Conservation (phyloP, 345 rosid species). For the Rhodamnia argentea region DNA sequence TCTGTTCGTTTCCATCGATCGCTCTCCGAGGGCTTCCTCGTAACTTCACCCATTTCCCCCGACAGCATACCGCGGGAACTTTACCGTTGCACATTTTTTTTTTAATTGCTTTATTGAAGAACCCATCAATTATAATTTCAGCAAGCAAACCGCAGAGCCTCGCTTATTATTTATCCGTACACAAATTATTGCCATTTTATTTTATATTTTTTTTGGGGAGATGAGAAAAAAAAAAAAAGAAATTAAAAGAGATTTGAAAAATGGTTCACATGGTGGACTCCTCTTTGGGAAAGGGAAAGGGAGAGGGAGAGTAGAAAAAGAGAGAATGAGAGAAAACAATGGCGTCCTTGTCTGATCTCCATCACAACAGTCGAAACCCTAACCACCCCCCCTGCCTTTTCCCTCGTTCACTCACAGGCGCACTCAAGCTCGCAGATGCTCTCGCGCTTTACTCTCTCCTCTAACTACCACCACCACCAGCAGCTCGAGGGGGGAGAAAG, state of each 20-base stretch:
- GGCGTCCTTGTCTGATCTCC: background rate
- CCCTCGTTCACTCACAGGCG: background rate
- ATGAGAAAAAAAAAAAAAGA: background rate
- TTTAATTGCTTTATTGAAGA: background rate
- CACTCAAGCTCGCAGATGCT: background rate
- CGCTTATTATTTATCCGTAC: background rate
- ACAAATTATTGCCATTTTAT: background rate
- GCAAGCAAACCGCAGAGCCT: background rate
- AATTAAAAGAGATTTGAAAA: background rate
- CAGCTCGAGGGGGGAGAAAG: background rate
- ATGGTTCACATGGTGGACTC: background rate
- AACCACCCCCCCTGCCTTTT: background rate
- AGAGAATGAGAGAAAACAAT: background rate
- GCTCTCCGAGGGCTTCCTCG: background rate
- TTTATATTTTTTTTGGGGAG: background rate
- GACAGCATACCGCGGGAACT: background rate
- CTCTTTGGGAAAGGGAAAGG: background rate
- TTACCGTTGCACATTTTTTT: background rate
- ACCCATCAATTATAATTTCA: background rate
- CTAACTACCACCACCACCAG: background rate
- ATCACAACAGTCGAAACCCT: background rate
- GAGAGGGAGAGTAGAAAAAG: background rate
- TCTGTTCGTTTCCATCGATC: background rate
- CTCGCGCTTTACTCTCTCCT: background rate
- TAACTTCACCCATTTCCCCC: background rate